Conservation (phyloP, 345 rosid species). For the Eucalyptus sp. region DNA sequence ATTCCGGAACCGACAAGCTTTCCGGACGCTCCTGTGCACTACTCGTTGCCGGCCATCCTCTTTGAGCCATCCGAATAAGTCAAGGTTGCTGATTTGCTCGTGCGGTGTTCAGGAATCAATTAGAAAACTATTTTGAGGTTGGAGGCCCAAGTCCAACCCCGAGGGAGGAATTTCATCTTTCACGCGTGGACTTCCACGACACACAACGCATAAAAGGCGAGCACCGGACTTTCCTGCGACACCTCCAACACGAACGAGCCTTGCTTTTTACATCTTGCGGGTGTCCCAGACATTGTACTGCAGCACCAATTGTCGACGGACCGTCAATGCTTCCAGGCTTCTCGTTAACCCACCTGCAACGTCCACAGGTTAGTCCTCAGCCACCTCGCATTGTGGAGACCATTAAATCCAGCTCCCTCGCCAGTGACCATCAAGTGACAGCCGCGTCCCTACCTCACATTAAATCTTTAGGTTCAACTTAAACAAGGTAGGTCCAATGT, state of each 20-base stretch:
- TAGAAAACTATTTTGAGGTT: neutral
- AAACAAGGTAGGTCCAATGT: neutral
- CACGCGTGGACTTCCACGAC: neutral
- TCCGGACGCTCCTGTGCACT: neutral
- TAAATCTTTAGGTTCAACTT: neutral
- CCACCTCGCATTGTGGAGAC: neutral
- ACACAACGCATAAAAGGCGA: neutral
- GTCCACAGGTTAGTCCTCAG: neutral
- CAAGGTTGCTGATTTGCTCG: neutral
- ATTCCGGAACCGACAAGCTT: neutral
- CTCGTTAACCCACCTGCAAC: neutral
- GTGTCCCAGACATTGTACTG: neutral
- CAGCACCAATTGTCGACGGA: neutral
- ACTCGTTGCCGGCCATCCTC: neutral
- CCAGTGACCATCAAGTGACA: too few relatives aligned
- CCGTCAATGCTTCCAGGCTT: neutral
- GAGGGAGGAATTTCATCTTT: too few relatives aligned
- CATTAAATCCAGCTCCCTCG: neutral
- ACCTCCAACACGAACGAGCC: neutral
- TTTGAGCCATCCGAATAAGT: neutral
- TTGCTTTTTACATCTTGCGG: neutral
- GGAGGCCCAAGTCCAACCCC: neutral
- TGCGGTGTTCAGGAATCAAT: neutral
- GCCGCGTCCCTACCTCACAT: neutral
- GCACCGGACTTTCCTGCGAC: neutral